Conservation (phyloP, 306 rosid genomes). For the Corylus avellana region DNA sequence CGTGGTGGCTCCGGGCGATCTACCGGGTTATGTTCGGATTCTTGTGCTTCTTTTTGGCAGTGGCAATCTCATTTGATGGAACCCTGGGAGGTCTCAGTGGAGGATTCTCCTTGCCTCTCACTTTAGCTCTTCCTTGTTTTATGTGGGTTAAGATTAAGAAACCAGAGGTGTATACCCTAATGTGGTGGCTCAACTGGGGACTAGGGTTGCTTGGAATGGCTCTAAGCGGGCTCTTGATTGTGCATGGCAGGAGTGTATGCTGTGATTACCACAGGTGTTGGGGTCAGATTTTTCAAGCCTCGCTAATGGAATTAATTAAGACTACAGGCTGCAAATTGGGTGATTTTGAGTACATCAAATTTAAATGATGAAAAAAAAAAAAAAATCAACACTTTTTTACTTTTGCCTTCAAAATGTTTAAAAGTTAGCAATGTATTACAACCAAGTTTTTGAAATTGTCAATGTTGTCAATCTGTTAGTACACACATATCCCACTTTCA, state of each 20-base stretch:
- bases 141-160: conserved; percentile 57
- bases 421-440: no score
- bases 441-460: no score
- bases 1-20: conserved; percentile 49
- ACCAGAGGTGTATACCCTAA: conserved; percentile 29
- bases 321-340: background rate
- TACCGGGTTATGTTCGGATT: conserved; percentile 32
- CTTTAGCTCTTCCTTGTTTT: conserved; percentile 49
- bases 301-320: background rate
- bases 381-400: no score
- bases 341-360: background rate
- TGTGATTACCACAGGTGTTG: conserved; percentile 28
- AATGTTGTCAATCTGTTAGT: no score
- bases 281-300: conserved; percentile 45
- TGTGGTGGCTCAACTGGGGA: conserved; percentile 43
- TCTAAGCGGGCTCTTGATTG: conserved; percentile 35
- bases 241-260: conserved; percentile 34
- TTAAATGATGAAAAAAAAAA: no score
- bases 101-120: conserved; percentile 53
- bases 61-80: conserved; percentile 42
- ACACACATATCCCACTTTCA: no score
- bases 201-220: conserved; percentile 36
- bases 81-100: conserved; percentile 45
- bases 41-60: conserved; percentile 35
- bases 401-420: no score